These are phyloP conservation scores for Botrytis medusae DNA, from an alignment of 2,329 filamentous ascomycete genomes.

Conservation along the genomic window DNA sequence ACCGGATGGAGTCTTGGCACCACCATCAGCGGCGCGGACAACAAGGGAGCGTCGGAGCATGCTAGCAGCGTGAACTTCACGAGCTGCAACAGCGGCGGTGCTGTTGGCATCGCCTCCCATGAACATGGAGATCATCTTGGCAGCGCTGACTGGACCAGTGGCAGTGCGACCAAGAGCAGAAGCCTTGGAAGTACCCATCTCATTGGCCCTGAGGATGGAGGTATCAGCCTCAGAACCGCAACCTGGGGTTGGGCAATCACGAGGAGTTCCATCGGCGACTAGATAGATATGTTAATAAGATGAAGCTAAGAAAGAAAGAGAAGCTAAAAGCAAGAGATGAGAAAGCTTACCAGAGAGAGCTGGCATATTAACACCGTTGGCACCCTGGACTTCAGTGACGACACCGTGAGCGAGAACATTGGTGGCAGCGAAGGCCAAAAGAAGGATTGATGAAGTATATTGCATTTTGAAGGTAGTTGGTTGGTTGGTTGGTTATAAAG, in stretches of 20 bases:
- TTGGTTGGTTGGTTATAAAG: slow-evolving; percentile 18
- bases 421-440: slow-evolving; percentile 47
- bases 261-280: slow-evolving; percentile 65
- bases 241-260: slow-evolving; percentile 60
- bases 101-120: slow-evolving; percentile 51
- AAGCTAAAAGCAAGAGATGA: background rate
- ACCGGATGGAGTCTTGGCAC: slow-evolving; percentile 49
- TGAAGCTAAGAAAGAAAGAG: slow-evolving; percentile 1
- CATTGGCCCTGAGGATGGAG: slow-evolving; percentile 63
- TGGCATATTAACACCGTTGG: slow-evolving; percentile 63
- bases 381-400: slow-evolving; percentile 55
- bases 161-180: slow-evolving; percentile 64
- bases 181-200: slow-evolving; percentile 55
- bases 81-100: slow-evolving; percentile 54
- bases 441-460: slow-evolving; percentile 47
- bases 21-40: slow-evolving; percentile 41
- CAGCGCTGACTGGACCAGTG: slow-evolving; percentile 57
- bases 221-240: slow-evolving; percentile 70
- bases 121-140: slow-evolving; percentile 58
- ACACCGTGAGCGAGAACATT: slow-evolving; percentile 58
- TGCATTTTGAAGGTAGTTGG: slow-evolving; percentile 45
- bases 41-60: slow-evolving; percentile 43
- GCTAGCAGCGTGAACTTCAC: slow-evolving; percentile 72
- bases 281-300: slow-evolving; percentile 25
- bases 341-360: slow-evolving; percentile 51